Conservation (phyloP, 2,329 filamentous ascomycete genomes). For the Albifimbria verrucaria region DNA sequence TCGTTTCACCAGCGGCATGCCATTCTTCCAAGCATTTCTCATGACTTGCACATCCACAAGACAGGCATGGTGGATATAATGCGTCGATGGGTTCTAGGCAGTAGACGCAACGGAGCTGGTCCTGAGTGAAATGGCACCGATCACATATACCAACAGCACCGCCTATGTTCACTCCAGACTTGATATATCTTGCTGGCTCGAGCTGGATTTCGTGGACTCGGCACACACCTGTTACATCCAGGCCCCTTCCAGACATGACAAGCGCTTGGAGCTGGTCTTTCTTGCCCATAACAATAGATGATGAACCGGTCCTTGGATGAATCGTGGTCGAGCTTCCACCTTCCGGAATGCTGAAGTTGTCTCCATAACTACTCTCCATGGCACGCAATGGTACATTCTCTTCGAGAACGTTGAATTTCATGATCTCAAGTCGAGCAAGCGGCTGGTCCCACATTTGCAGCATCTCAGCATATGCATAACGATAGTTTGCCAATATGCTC, state of each 20-base stretch:
- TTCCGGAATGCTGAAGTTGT: slow-evolving; percentile 35
- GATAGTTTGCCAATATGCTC: slow-evolving; percentile 55
- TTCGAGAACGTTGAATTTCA: slow-evolving; percentile 65
- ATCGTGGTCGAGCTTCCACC: slow-evolving; percentile 29
- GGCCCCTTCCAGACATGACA: slow-evolving; percentile 50
- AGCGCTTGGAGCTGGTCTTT: slow-evolving; percentile 49
- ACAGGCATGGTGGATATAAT: slow-evolving; percentile 58
- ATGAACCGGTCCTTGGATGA: slow-evolving; percentile 37
- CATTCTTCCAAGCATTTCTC: slow-evolving; percentile 57
- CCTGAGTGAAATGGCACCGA: slow-evolving; percentile 52
- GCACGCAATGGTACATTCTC: slow-evolving; percentile 34
- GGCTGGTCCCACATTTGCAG: slow-evolving; percentile 65
- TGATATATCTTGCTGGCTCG: slow-evolving; percentile 51
- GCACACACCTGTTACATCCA: slow-evolving; percentile 62
- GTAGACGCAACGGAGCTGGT: slow-evolving; percentile 59
- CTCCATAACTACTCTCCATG: slow-evolving; percentile 29
- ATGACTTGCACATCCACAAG: slow-evolving; percentile 61
- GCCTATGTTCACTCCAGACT: slow-evolving; percentile 33
- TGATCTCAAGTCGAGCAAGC: slow-evolving; percentile 60
- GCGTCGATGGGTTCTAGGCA: slow-evolving; percentile 59
- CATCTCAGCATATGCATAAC: slow-evolving; percentile 65
- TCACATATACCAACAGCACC: slow-evolving; percentile 49
- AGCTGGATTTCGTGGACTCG: slow-evolving; percentile 60
- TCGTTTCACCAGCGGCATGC: slow-evolving; percentile 52
- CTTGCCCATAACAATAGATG: slow-evolving; percentile 55